Evolutionary conservation across 208 protist species (phyloP).

Genomic region (Trichomonas gallinae): DNA sequence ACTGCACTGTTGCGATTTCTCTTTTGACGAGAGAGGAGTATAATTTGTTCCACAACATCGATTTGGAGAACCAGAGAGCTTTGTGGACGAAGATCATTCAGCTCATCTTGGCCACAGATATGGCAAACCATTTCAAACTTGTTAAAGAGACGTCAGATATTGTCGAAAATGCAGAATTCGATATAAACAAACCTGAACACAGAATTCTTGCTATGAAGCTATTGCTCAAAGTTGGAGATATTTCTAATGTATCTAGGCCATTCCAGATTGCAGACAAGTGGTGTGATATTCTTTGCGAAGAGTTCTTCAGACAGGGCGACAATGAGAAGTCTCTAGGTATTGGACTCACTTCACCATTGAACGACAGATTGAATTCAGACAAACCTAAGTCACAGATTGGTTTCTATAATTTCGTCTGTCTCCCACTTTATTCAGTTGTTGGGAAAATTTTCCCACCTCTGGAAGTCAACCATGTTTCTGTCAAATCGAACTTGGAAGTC

Average conservation of each 20-base stretch:
- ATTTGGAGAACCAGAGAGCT: conserved; percentile 27
- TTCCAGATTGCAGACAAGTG: not conserved
- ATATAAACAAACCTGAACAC: not conserved
- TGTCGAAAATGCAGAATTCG: not conserved
- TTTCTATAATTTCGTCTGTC: not conserved
- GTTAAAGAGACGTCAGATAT: not conserved
- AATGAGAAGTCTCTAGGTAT: not conserved
- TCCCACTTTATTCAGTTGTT: not conserved
- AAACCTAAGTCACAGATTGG: not conserved
- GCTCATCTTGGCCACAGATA: conserved; percentile 47
- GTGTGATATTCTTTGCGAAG: not conserved
- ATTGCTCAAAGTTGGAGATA: not conserved
- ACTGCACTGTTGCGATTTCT: conserved; percentile 34
- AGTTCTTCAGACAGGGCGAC: not conserved
- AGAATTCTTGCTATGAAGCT: not conserved
- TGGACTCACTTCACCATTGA: not conserved
- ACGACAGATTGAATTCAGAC: not conserved
- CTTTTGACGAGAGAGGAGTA: conserved; percentile 28
- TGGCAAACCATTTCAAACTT: conserved; percentile 41
- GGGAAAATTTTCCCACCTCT: not conserved
- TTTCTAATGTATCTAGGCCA: not conserved
- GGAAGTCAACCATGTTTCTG: not conserved
- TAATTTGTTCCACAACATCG: conserved; percentile 33
- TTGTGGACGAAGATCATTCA: conserved; percentile 36
- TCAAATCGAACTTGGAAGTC: not conserved